phyloP scores from a whole-genome alignment of 2,329 filamentous ascomycete genomes.

The Elsinoe perseae region DNA sequence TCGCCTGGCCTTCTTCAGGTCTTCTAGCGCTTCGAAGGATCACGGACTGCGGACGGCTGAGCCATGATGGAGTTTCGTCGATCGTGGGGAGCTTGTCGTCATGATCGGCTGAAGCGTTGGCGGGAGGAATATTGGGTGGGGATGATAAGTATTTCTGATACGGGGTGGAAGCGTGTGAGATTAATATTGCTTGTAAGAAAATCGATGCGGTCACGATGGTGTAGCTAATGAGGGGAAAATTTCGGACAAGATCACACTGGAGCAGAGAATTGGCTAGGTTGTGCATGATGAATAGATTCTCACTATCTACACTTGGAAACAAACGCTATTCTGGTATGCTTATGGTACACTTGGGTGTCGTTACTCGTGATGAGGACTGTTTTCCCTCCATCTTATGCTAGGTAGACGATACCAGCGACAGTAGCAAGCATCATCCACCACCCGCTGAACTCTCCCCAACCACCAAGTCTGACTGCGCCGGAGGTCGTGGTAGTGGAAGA shows the following conservation, averaged over 20 bases:
- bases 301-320: too few relatives aligned
- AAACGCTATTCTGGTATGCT: neutral
- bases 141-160: too few relatives aligned
- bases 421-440: constrained; percentile 34
- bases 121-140: too few relatives aligned
- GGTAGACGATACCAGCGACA: constrained; percentile 31
- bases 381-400: constrained; percentile 9
- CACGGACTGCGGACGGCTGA: neutral
- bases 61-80: neutral
- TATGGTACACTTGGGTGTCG: neutral
- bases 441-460: constrained; percentile 29
- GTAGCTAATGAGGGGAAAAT: too few relatives aligned
- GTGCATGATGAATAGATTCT: neutral
- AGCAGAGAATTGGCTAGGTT: neutral
- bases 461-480: constrained; percentile 18
- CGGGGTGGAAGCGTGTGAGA: neutral
- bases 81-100: neutral
- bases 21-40: constrained; percentile 1
- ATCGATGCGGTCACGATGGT: too few relatives aligned
- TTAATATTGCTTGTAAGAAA: neutral
- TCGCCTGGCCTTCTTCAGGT: neutral
- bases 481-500: constrained; percentile 9
- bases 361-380: neutral
- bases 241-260: too few relatives aligned
- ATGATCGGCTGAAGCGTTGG: neutral